A percentile compares a stretch with the other conserved stretches of the same genome.
phyloP scores from a whole-genome alignment of 805 yeast species.

The Tanozyma kutaoensis region DNA sequence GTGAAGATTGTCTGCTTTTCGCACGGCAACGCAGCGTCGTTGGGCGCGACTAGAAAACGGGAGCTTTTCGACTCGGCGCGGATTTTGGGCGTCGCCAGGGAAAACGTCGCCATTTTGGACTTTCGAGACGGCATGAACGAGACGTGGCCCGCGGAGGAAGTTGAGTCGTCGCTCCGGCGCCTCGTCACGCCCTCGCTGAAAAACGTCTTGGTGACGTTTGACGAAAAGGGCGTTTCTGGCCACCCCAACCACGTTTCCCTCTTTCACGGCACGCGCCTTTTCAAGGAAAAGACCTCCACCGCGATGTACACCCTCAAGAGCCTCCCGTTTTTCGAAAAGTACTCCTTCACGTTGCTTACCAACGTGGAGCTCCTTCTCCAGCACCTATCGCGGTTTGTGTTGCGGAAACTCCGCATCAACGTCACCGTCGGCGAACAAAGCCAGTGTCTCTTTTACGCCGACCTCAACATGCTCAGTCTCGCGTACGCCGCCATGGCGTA shows the following conservation, averaged over 20 bases:
- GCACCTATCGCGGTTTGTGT: conserved; percentile 17
- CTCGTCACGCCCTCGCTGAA: conserved; percentile 9
- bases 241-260: conserved; percentile 81
- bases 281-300: conserved; percentile 7
- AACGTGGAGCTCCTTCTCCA: conserved; percentile 25
- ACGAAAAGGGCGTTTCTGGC: conserved; percentile 51
- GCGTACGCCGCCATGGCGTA: conserved; percentile 61
- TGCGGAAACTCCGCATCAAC: conserved; percentile 10
- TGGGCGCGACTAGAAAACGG: conserved; percentile 46
- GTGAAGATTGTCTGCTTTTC: conserved; percentile 61
- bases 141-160: conserved; percentile 42
- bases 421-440: no score
- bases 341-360: conserved; percentile 32
- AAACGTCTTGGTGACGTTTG: conserved; percentile 59
- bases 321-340: conserved; percentile 31
- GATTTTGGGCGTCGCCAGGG: conserved; percentile 34
- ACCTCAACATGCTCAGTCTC: conserved; percentile 24
- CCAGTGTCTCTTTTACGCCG: conserved; percentile 11
- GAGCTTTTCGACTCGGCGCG: conserved; percentile 49
- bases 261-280: conserved; percentile 33
- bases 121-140: conserved; percentile 53
- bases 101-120: conserved; percentile 33
- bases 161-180: conserved; percentile 23
- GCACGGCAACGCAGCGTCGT: conserved; percentile 56
- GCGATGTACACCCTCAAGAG: conserved; percentile 20